A percentile compares a stretch with the other conserved stretches of the same genome.
Conservation (phyloP, 2,329 filamentous ascomycete genomes). For the Fusarium udum region DNA sequence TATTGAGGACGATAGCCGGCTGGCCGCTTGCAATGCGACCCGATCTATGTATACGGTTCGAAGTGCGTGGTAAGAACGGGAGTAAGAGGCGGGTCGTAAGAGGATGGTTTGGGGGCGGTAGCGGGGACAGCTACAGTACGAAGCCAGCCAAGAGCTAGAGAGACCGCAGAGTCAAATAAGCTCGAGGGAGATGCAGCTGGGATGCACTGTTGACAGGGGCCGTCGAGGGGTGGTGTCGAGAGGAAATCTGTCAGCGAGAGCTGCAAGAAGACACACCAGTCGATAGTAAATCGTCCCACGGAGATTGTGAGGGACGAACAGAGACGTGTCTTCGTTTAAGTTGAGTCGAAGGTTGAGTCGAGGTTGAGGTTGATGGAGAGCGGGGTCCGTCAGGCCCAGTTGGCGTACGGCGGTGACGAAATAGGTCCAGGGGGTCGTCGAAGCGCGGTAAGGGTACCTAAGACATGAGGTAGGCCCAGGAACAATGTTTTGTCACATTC, state of each 20-base stretch:
- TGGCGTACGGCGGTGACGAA: conserved; percentile 43
- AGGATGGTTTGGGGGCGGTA: conserved; percentile 39
- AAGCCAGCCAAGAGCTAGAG: conserved; percentile 19
- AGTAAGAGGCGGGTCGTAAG: conserved; percentile 35
- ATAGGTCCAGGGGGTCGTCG: conserved; percentile 27
- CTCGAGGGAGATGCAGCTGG: conserved; percentile 23
- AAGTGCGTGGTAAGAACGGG: conserved; percentile 26
- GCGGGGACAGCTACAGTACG: conserved; percentile 18
- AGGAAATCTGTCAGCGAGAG: background rate
- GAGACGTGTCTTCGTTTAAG: conserved; percentile 18
- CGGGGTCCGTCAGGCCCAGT: conserved; percentile 39
- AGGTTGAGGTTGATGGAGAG: conserved; percentile 30
- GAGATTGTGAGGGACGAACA: conserved; percentile 22
- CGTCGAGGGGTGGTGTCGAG: background rate
- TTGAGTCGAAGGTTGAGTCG: conserved; percentile 22
- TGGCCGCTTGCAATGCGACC: conserved; percentile 48
- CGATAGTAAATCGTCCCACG: conserved; percentile 1
- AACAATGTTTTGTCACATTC: background rate
- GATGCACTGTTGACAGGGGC: conserved; percentile 25
- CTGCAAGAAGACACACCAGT: background rate
- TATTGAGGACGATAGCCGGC: conserved; percentile 27
- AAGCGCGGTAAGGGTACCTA: conserved; percentile 26
- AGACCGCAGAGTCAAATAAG: conserved; percentile 16
- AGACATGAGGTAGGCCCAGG: background rate
- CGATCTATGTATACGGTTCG: conserved; percentile 31